A percentile compares a stretch with the other conserved stretches of the same genome.
These are phyloP conservation scores for Aspergillus mulundensis DNA, from an alignment of 495 filamentous ascomycete genomes.

Conservation along the genomic window DNA sequence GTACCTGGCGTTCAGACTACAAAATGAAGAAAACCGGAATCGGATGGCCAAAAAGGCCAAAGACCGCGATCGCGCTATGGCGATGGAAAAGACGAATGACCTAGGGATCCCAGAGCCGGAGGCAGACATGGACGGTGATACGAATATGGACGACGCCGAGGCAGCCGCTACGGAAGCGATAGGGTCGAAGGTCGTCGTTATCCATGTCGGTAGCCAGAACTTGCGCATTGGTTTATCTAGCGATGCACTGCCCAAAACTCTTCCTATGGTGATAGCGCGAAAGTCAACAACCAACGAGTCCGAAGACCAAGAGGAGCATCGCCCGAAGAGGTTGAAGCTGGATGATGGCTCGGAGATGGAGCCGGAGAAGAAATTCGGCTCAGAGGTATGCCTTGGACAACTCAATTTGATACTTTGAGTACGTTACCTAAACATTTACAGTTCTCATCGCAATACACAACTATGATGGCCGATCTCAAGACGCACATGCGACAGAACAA, in stretches of 20 bases:
- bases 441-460: slow-evolving; percentile 72
- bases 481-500: slow-evolving; percentile 88
- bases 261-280: slow-evolving; percentile 88
- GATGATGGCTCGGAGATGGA: slow-evolving; percentile 54
- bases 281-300: slow-evolving; percentile 71
- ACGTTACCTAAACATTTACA: slow-evolving; percentile 26
- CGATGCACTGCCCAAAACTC: slow-evolving; percentile 87
- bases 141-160: slow-evolving; percentile 59
- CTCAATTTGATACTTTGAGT: not conserved
- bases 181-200: slow-evolving; percentile 89
- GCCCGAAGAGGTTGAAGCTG: slow-evolving; percentile 79
- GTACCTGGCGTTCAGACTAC: slow-evolving; percentile 79
- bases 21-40: slow-evolving; percentile 75
- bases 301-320: slow-evolving; percentile 78
- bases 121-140: slow-evolving; percentile 55
- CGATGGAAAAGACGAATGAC: slow-evolving; percentile 54
- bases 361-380: slow-evolving; percentile 78
- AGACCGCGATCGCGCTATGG: slow-evolving; percentile 79
- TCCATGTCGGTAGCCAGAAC: slow-evolving; percentile 98
- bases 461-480: slow-evolving; percentile 83
- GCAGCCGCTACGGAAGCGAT: slow-evolving; percentile 55
- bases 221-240: slow-evolving; percentile 87
- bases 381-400: slow-evolving; percentile 58
- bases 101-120: slow-evolving; percentile 45
- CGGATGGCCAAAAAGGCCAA: slow-evolving; percentile 77